Evolutionary conservation across 768 basidiomycete species (phyloP), one percentile per base, ranked within the genome.

Genomic region (Tylopilus balloui): DNA sequence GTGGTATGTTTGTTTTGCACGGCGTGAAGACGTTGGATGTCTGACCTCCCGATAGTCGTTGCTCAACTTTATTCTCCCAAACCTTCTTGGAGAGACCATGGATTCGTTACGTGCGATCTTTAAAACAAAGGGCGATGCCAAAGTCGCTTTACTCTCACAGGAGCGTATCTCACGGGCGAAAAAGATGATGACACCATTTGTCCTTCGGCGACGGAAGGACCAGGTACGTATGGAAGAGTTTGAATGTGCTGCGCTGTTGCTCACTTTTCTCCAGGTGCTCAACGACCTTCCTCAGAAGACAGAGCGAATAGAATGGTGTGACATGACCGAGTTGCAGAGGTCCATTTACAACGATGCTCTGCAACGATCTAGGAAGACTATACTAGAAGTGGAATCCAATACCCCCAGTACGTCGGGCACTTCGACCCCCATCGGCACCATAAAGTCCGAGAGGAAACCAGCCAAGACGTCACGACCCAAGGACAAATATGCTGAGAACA

Each of bases 151-250:
- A 20, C 83, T 98, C 21, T 90, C 95, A 4, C 86, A 91, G 62
- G 88, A 94, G 64, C 88, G 96, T 42, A 89, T 97, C 20, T 92
- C 90, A 17, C 74, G 94, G 53, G 96, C 96, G 6, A 95, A 97
- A 72, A 92, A 92, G 67, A 97, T 99, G 93, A 92, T 99, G 88
- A 96, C 92, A 7, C 96, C 96, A 0, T 99, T 99, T 66, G 94
- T 98, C 20, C 76, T 99, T 17, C 86, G 96, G n/a, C 80, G 96
- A 50, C 80, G 94, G 59, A 99, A 99, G 70, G 92, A 94, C 60
- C 93, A 96, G 72, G 89, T 82, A 59, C 42, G 73, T 52, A 29
- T n/a, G 12, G 2, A 24, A 42, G 25, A n/a, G 7, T 15, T 21
- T 9, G 42, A 43, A 20, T 24, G n/a, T 27, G 7, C n/a, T 9